Percentiles rank a stretch among this genome's conserved stretches.
phyloP scores from a whole-genome alignment of 129 eudicot species.

The Flaveria robusta region DNA sequence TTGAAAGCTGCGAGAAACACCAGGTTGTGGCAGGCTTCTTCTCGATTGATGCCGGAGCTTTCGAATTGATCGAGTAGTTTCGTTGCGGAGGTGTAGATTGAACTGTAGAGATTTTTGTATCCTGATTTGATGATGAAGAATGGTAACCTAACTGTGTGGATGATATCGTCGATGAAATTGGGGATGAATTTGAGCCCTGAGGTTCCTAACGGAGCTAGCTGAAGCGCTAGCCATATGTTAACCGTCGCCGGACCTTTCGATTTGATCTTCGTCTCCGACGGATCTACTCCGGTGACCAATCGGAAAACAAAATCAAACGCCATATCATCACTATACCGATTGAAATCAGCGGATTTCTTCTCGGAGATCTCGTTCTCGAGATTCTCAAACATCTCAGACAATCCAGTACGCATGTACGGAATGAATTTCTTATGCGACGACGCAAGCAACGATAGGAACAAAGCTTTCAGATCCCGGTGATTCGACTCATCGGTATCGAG shows the following conservation, averaged over 20 bases:
- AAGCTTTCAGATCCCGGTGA: conserved; percentile 45
- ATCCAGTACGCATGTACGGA: conserved; percentile 40
- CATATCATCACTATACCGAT: conserved; percentile 37
- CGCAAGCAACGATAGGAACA: conserved; percentile 39
- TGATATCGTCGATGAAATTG: conserved; percentile 44
- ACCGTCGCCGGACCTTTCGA: conserved; percentile 40
- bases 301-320: conserved; percentile 63
- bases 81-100: conserved; percentile 30
- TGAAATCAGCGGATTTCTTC: conserved; percentile 42
- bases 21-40: conserved; percentile 70
- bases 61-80: conserved; percentile 53
- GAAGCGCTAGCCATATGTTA: conserved; percentile 49
- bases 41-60: conserved; percentile 44
- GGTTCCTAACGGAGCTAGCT: conserved; percentile 52
- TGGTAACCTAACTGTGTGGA: conserved; percentile 55
- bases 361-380: conserved; percentile 50
- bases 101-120: conserved; percentile 51
- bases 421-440: conserved; percentile 43
- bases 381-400: conserved; percentile 32
- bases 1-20: conserved; percentile 58
- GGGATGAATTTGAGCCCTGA: conserved; percentile 51
- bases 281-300: conserved; percentile 44
- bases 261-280: conserved; percentile 41
- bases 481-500: conserved; percentile 57
- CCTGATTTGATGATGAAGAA: conserved; percentile 40